A percentile compares a stretch with the other conserved stretches of the same genome.
Evolutionary conservation across 2,329 filamentous ascomycete species (phyloP).

Genomic region (Talaromyces sp.): DNA sequence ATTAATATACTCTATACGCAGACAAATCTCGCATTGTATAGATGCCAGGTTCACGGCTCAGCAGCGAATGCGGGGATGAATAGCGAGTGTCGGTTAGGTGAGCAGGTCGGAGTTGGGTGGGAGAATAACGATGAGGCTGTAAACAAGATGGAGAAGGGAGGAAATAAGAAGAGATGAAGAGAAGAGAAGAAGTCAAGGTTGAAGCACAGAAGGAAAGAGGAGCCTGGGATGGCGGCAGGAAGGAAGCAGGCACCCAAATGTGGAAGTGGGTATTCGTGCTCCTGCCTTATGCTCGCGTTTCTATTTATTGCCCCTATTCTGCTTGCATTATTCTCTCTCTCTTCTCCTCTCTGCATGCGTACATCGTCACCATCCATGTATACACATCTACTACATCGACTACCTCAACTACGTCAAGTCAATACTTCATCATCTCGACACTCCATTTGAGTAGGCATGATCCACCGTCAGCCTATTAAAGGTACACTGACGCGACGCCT

Average conservation of each 20-base stretch:
- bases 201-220: not conserved
- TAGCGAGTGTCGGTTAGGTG: not conserved
- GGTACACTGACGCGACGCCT: not conserved
- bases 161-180: not conserved
- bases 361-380: not conserved
- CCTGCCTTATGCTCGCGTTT: not conserved
- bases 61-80: not conserved
- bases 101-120: not conserved
- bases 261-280: slow-evolving; percentile 9
- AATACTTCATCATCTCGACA: not conserved
- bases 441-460: not conserved
- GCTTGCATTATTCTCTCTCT: not conserved
- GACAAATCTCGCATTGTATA: not conserved
- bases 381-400: not conserved
- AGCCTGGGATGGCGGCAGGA: not conserved
- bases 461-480: not conserved
- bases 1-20: not conserved
- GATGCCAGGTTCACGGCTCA: not conserved
- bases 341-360: not conserved
- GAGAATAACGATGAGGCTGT: not conserved
- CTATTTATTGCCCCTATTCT: not conserved
- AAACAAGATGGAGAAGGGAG: not conserved
- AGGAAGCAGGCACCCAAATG: slow-evolving; percentile 14
- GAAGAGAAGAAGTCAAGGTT: not conserved
- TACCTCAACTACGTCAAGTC: not conserved